Evolutionary conservation across 2,329 filamentous ascomycete species (phyloP).

Genomic region (Xylaria sp.): DNA sequence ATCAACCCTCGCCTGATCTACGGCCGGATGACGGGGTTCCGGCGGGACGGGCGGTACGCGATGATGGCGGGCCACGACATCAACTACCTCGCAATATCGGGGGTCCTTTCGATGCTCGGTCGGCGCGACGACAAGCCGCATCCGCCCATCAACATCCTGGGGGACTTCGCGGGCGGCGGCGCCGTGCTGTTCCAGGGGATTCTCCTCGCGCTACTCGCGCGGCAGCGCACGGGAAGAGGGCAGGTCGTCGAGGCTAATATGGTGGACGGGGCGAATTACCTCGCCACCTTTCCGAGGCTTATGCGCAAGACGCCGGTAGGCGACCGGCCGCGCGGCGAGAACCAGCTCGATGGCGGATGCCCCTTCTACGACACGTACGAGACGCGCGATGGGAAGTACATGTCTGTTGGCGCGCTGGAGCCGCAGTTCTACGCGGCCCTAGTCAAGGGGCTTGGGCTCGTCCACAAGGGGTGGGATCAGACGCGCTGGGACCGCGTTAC

Average conservation of each 20-base stretch:
- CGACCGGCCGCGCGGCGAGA: slow-evolving; percentile 72
- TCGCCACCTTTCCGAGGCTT: slow-evolving; percentile 81
- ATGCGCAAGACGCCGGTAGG: slow-evolving; percentile 71
- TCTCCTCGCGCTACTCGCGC: slow-evolving; percentile 77
- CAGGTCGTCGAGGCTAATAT: slow-evolving; percentile 97
- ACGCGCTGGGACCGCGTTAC: slow-evolving; percentile 67
- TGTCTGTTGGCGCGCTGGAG: slow-evolving; percentile 92
- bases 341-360: slow-evolving; percentile 83
- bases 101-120: slow-evolving; percentile 76
- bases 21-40: slow-evolving; percentile 88
- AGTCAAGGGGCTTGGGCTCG: slow-evolving; percentile 72
- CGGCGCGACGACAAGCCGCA: slow-evolving; percentile 74
- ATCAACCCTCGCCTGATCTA: slow-evolving; percentile 82
- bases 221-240: slow-evolving; percentile 72
- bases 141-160: slow-evolving; percentile 84
- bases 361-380: slow-evolving; percentile 93
- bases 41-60: slow-evolving; percentile 84
- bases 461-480: slow-evolving; percentile 60
- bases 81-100: slow-evolving; percentile 92
- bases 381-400: slow-evolving; percentile 79
- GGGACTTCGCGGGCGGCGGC: slow-evolving; percentile 91
- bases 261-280: slow-evolving; percentile 87
- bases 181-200: slow-evolving; percentile 84
- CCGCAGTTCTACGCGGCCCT: slow-evolving; percentile 82
- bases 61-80: slow-evolving; percentile 95